phyloP scores from a whole-genome alignment of 306 rosid species.

The Cucurbita maxima region DNA sequence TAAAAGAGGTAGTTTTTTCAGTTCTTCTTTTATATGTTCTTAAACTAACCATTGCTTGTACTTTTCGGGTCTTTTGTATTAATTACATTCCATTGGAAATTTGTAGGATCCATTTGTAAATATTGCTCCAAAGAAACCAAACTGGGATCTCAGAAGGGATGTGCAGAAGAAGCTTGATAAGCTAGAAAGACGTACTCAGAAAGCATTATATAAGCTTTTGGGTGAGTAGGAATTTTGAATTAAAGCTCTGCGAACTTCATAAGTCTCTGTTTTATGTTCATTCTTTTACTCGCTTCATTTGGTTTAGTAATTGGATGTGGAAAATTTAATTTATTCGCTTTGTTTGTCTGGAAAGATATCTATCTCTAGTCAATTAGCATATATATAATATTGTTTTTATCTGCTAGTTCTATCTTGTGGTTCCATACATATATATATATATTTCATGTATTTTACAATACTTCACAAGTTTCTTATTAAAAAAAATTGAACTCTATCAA shows the following conservation, averaged over 20 bases:
- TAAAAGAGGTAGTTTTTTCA: constrained; percentile 28
- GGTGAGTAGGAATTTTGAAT: constrained; percentile 22
- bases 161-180: constrained; percentile 95
- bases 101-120: constrained; percentile 76
- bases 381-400: background rate
- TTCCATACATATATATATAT: background rate
- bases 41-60: background rate
- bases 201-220: constrained; percentile 68
- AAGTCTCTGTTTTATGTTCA: background rate
- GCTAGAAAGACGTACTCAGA: constrained; percentile 82
- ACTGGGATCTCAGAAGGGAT: constrained; percentile 88
- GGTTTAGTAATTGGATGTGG: too few species aligned
- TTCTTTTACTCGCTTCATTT: background rate
- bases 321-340: background rate
- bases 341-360: background rate
- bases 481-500: too few species aligned
- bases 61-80: background rate
- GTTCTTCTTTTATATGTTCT: background rate
- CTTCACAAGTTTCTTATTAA: background rate
- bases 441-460: background rate
- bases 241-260: background rate
- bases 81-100: background rate
- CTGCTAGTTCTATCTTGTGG: background rate
- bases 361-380: background rate
- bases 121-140: constrained; percentile 95